Percentiles rank a stretch among this genome's conserved stretches.
Evolutionary conservation across 306 rosid genomes (phyloP).

Genomic region (Elaeagnus macrophylla): DNA sequence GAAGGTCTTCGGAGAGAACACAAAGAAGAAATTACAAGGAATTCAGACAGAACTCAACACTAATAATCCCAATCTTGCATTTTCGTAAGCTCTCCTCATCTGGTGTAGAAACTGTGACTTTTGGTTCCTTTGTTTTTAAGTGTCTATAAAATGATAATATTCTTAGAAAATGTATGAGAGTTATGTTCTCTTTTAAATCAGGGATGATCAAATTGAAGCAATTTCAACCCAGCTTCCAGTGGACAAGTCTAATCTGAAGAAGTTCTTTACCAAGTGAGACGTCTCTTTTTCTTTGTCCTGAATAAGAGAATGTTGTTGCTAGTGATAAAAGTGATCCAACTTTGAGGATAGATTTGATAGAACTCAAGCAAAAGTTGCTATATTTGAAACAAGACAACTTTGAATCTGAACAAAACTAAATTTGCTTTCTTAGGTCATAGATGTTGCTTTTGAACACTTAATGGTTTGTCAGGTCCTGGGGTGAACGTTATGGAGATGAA

Average conservation of each 20-base stretch:
- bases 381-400: too few species aligned
- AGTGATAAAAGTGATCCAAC: background rate
- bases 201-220: constrained; percentile 50
- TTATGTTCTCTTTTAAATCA: background rate
- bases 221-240: constrained; percentile 52
- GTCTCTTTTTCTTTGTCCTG: background rate
- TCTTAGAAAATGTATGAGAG: background rate
- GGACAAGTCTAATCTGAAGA: constrained; percentile 45
- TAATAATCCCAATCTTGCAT: constrained; percentile 62
- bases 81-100: constrained; percentile 39
- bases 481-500: constrained; percentile 62
- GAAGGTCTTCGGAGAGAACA: constrained; percentile 69
- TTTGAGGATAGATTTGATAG: background rate
- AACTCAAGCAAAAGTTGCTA: background rate
- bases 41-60: constrained; percentile 68
- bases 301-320: background rate
- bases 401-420: too few species aligned
- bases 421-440: too few species aligned
- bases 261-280: constrained; percentile 46
- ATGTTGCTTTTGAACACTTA: background rate
- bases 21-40: constrained; percentile 68
- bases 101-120: background rate
- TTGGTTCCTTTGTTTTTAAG: background rate
- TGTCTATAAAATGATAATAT: background rate
- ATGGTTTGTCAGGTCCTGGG: constrained; percentile 48